Evolutionary conservation across 2,329 filamentous ascomycete species (phyloP).

Genomic region (Sarocladiaceae sp.): DNA sequence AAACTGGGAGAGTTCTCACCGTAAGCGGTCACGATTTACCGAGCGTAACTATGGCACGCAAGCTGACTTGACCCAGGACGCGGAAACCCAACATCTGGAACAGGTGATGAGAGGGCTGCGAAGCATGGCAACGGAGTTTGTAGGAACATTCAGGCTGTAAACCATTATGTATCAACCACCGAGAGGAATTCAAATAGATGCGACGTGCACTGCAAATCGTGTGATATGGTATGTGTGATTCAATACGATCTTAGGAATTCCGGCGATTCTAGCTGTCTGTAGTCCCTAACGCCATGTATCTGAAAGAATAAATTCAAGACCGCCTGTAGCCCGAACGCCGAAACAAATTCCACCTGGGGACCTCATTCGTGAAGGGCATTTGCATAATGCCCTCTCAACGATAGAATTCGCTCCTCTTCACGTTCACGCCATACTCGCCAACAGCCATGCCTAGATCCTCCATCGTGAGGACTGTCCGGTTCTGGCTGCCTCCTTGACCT

Average conservation of each 20-base stretch:
- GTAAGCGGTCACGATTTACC: constrained; percentile 52
- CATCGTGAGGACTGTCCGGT: constrained; percentile 93
- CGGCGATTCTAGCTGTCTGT: not conserved
- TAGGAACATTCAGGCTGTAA: constrained; percentile 1
- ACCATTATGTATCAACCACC: constrained; percentile 1
- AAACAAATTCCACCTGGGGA: constrained; percentile 11
- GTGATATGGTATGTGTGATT: too few species aligned
- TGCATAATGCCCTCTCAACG: constrained; percentile 43
- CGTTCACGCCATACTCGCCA: constrained; percentile 93
- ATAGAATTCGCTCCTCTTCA: constrained; percentile 97
- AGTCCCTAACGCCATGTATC: not conserved
- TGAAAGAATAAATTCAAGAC: not conserved
- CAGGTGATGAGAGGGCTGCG: constrained; percentile 15
- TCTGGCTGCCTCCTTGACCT: constrained; percentile 81
- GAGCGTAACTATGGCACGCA: not conserved
- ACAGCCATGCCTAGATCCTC: constrained; percentile 98
- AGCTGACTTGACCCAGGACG: constrained; percentile 33
- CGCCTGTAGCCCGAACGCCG: constrained; percentile 2
- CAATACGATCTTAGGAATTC: too few species aligned
- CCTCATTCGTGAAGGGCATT: not conserved
- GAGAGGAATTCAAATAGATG: too few species aligned
- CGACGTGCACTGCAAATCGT: too few species aligned
- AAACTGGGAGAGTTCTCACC: constrained; percentile 88
- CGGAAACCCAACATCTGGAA: constrained; percentile 53
- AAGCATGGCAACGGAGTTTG: not conserved